Evolutionary conservation across 1,284 basidiomycete genomes (phyloP).

Genomic region (Ustilago shanxiensis): DNA sequence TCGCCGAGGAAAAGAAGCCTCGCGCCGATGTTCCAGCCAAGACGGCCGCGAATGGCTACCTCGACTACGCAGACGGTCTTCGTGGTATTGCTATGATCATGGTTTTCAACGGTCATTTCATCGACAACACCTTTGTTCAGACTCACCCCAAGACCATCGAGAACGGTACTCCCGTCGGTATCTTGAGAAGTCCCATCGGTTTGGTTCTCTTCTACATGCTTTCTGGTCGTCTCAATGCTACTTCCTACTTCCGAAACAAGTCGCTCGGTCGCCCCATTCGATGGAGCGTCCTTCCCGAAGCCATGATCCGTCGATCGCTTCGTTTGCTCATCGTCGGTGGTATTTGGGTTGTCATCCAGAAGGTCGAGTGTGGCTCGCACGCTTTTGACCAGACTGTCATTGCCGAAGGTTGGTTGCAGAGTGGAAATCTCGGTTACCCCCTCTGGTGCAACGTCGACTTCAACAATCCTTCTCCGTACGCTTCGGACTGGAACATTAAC

Average conservation of each 20-base stretch:
- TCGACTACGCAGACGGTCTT: slow-evolving; percentile 71
- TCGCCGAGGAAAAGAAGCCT: slow-evolving; percentile 33
- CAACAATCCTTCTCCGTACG: slow-evolving; percentile 33
- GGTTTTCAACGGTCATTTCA: slow-evolving; percentile 71
- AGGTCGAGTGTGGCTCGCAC: slow-evolving; percentile 58
- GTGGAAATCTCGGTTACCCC: slow-evolving; percentile 69
- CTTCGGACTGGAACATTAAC: slow-evolving; percentile 38
- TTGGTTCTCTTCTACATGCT: slow-evolving; percentile 66
- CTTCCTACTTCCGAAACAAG: slow-evolving; percentile 67
- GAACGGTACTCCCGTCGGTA: slow-evolving; percentile 66
- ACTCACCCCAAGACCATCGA: slow-evolving; percentile 68
- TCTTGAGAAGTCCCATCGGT: slow-evolving; percentile 42
- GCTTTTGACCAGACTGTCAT: slow-evolving; percentile 65
- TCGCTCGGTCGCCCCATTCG: slow-evolving; percentile 66
- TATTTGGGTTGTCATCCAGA: slow-evolving; percentile 70
- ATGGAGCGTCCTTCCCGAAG: slow-evolving; percentile 67
- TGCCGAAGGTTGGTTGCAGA: slow-evolving; percentile 62
- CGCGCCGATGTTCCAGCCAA: slow-evolving; percentile 38
- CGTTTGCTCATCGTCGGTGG: slow-evolving; percentile 71
- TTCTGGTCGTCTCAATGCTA: slow-evolving; percentile 70
- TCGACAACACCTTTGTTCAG: slow-evolving; percentile 70
- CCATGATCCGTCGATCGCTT: slow-evolving; percentile 71
- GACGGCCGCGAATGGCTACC: slow-evolving; percentile 39
- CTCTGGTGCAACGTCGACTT: slow-evolving; percentile 70
- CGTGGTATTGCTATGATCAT: slow-evolving; percentile 71